Base-by-base conservation (phyloP, 2,329 filamentous ascomycete genomes). In the Raffaelea deltoideospora region DNA sequence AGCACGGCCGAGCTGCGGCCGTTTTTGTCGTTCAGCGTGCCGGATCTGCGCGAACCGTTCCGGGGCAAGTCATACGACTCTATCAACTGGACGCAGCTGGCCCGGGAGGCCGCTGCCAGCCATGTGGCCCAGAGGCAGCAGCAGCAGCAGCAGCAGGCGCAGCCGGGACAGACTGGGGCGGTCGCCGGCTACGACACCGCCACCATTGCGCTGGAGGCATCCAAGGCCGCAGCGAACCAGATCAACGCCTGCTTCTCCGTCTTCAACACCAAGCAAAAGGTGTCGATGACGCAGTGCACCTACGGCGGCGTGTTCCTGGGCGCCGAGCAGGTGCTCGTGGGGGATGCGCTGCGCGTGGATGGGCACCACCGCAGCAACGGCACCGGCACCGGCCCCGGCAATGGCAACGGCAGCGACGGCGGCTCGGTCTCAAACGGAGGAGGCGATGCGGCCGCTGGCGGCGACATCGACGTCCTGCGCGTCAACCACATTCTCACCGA, bases 371-470 rank as follows among this genome's bases (percentile, higher is more conserved):
- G 23, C 23, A 18, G 26, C 6, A 10, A 20, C 23, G 4, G 26
- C n/a, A 21, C 37, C 32, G 20, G 15, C 43, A 30, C 29, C 34
- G 30, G 15, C 22, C 24, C 19, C 22, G n/a, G 17, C 14, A 21
- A 15, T 20, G 15, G 15, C 58, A 87, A 85, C 61, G 76, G 78
- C 20, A 53, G 60, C 15, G 77, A 88, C 48, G 71, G 86, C 39
- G 86, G 85, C 41, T 74, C 78, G 29, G 8, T 9, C 31, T 8
- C 10, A 4, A 24, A 13, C 26, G 18, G 75, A 80, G 30, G 90
- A 82, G 3, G 76, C 79, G 7, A 63, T 76, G 15, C 86, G 95
- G 63, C 75, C 74, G 55, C 72, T 82, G 15, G 23, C 3, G 24
- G 42, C 35, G 27, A 40, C 17, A 42, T 46, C 9, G 43, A 46